Evolutionary conservation across 2,329 filamentous ascomycete species (phyloP), one percentile per base, ranked within the genome.

Genomic region (Escovopsis sp.): DNA sequence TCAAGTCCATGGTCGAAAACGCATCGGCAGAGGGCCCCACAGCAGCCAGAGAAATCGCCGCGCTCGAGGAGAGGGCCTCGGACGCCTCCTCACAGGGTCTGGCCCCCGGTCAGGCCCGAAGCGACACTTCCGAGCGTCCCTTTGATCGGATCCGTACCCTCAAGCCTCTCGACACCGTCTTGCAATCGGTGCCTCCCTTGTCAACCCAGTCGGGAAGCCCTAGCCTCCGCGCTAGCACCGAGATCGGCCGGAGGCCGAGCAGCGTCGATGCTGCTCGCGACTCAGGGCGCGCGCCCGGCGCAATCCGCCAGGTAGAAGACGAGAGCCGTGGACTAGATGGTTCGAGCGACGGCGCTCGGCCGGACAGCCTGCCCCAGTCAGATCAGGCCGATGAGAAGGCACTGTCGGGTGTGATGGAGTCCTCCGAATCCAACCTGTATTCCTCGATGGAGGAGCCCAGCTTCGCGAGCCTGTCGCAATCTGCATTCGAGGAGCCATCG

Each of bases 401-500:
- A 46, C 64, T 65, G 31, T 69, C 66, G 12, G 72, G 70, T 47
- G 70, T 71, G 39, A 67, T 74, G 43, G 77, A 73, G 43, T 81
- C 80, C 0, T 78, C 76, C 1, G 84, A 86, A 46, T 94, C 86
- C 2, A 84, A 80, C 46, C 72, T 79, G 5, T 80, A 82, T 51
- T 86, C 81, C 1, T 63, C 46, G 70, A 80, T 53, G 72, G 84
- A 84, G 40, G 83, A 81, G 36, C 81, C 78, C 0, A 85, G 79
- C 53, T 60, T 82, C 43, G 88, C 83, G 1, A 84, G 78, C 3
- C 65, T 80, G 29, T 69, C 81, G 2, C 69, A 78, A 4, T 84
- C 82, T 4, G 79, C 76, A 1, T 75, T 73, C 41, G 82, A 88
- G 35, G 84, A 88, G 44, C 79, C 81, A 38, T 93, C 88, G 4